Evolutionary conservation across 768 basidiomycete species (phyloP).

Genomic region (Gelatoporia subvermispora): DNA sequence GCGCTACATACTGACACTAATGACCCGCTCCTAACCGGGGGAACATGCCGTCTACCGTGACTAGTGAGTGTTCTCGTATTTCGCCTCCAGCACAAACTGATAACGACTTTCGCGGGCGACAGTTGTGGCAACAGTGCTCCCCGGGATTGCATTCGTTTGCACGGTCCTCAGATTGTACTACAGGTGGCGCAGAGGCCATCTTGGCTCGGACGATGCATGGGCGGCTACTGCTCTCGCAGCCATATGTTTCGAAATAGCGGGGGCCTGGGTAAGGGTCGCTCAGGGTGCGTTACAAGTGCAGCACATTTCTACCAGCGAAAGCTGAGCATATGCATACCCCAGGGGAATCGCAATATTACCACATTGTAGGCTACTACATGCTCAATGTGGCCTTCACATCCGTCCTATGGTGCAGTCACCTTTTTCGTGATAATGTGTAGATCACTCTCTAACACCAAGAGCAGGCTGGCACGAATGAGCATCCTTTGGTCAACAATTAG

Average conservation of each 20-base stretch:
- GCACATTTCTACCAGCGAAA: too few relatives aligned
- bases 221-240: slow-evolving; percentile 7
- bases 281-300: too few relatives aligned
- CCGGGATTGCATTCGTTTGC: slow-evolving; percentile 2
- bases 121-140: slow-evolving; percentile 14
- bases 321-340: not conserved
- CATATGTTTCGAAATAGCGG: slow-evolving; percentile 8
- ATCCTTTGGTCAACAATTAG: slow-evolving; percentile 13
- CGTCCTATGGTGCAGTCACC: slow-evolving; percentile 9
- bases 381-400: slow-evolving; percentile 11
- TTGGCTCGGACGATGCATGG: slow-evolving; percentile 15
- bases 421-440: not conserved
- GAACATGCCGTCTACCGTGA: not conserved
- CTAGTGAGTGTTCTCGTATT: not conserved
- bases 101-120: not conserved
- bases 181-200: slow-evolving; percentile 7
- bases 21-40: too few relatives aligned
- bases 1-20: not conserved
- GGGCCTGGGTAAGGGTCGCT: slow-evolving; percentile 8
- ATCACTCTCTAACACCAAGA: not conserved
- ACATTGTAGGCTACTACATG: slow-evolving; percentile 14
- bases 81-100: not conserved
- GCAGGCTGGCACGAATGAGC: slow-evolving; percentile 13
- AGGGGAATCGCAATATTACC: slow-evolving; percentile 1
- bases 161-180: slow-evolving; percentile 11